A percentile compares a stretch with the other conserved stretches of the same genome.
Conservation (phyloP, 176 grass and related monocot species). For the Sorghum bicolor region DNA sequence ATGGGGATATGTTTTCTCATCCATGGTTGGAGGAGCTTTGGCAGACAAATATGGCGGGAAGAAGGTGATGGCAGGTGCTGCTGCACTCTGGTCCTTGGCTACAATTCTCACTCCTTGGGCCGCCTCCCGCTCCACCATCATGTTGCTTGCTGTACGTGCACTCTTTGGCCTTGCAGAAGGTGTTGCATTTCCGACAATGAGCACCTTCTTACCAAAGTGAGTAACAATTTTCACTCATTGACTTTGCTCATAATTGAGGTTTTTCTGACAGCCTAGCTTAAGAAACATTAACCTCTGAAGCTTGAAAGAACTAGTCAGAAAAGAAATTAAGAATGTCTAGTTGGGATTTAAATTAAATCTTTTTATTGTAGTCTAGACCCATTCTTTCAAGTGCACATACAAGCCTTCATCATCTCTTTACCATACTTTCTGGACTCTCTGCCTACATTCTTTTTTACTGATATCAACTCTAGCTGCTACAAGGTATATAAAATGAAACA, state of each 20-base stretch:
- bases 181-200: constrained; percentile 97
- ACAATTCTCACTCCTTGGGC: constrained; percentile 97
- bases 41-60: constrained; percentile 92
- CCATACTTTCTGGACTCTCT: neutral
- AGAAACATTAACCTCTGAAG: too few species aligned
- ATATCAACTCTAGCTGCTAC: neutral
- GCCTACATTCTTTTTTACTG: neutral
- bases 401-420: neutral
- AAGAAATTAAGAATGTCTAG: too few species aligned
- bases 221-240: constrained; percentile 5
- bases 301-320: too few species aligned
- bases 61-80: constrained; percentile 83
- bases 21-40: constrained; percentile 87
- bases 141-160: constrained; percentile 66
- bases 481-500: constrained; percentile 13
- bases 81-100: constrained; percentile 81
- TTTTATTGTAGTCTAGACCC: neutral
- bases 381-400: neutral
- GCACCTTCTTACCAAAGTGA: constrained; percentile 88
- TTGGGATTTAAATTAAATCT: neutral
- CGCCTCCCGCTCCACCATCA: constrained; percentile 55
- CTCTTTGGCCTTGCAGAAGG: constrained; percentile 92
- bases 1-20: constrained; percentile 92
- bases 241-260: neutral
- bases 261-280: too few species aligned